These are phyloP conservation scores for Chlorella variabilis DNA, from an alignment of 163 green algal genomes.

Conservation along the genomic window DNA sequence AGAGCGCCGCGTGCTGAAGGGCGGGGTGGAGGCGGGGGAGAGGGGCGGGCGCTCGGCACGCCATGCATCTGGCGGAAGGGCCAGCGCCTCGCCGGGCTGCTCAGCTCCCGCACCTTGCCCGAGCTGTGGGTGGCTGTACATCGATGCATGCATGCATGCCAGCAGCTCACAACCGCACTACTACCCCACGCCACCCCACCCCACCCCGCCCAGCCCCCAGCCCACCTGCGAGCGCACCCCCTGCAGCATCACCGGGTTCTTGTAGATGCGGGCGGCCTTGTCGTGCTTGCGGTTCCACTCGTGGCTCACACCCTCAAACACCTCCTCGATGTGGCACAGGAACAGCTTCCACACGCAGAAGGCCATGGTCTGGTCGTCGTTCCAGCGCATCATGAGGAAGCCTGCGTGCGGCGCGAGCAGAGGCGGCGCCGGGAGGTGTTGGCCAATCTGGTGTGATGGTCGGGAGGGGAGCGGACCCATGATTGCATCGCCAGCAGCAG, in stretches of 20 bases:
- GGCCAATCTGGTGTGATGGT: background rate
- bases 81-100: no score
- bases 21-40: background rate
- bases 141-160: no score
- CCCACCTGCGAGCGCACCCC: slow-evolving; percentile 29
- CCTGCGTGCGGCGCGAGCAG: background rate
- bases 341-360: slow-evolving; percentile 49
- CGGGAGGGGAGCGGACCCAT: background rate
- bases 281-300: slow-evolving; percentile 43
- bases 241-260: slow-evolving; percentile 21
- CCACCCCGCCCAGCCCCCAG: background rate
- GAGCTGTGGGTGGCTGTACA: no score
- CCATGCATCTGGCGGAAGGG: no score
- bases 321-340: slow-evolving; percentile 28
- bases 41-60: no score
- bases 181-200: no score
- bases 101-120: no score
- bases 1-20: slow-evolving; percentile 37
- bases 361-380: slow-evolving; percentile 32
- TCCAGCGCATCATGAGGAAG: slow-evolving; percentile 33
- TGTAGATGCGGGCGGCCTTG: slow-evolving; percentile 39
- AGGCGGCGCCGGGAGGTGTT: background rate
- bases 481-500: background rate
- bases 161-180: no score
- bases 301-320: slow-evolving; percentile 19